Base-by-base conservation (phyloP, 2,329 filamentous ascomycete genomes). In the Didymellaceae sp. region DNA sequence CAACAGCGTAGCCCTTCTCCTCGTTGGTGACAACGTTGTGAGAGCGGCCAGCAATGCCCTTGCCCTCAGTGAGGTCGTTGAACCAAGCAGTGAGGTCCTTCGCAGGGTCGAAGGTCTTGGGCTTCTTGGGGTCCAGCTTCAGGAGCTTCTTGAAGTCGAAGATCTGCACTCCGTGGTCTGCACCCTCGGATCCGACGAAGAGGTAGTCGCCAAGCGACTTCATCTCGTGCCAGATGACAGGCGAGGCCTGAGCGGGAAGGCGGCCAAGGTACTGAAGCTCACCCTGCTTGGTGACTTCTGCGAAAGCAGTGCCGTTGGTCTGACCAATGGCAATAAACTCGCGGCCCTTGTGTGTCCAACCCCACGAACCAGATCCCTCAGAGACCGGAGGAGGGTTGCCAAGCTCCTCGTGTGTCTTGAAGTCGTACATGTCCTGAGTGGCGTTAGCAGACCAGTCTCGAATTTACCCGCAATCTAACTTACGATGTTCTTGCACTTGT, bases 311-410 rank as follows among this genome's bases (percentile, higher is more conserved):
- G n/a, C 80, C 81, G 55, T 82, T 80, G n/a, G 77, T 77, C 58
- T 83, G 80, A 4, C 78, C 80, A 55, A 82, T 77, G 57, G 80
- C 79, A 44, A 79, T 75, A 56, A 83, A 82, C 56, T 84, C 81
- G 28, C 81, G 79, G 34, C 79, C 80, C 2, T 70, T 66, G 43
- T 79, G 74, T 0, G 76, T 78, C 80, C 81, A 82, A 11, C 81
- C 81, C 80, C 80, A 82, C 0, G 77, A 80, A 8, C 73, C 75
- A 22, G 72, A 75, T 13, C 76, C 76, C 37, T 75, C 70, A 24
- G 71, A 73, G 24, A 57, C 38, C 10, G 51, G 62, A 31, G 62
- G 60, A 20, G 62, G 60, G 56, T 78, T 79, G 9, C 82, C 82
- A 4, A 85, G 77, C 39, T 79, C 78, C 13, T 75, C 75, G 55